phyloP scores from a whole-genome alignment of 768 basidiomycete genomes.

The Brasilioporus rufonigricans region DNA sequence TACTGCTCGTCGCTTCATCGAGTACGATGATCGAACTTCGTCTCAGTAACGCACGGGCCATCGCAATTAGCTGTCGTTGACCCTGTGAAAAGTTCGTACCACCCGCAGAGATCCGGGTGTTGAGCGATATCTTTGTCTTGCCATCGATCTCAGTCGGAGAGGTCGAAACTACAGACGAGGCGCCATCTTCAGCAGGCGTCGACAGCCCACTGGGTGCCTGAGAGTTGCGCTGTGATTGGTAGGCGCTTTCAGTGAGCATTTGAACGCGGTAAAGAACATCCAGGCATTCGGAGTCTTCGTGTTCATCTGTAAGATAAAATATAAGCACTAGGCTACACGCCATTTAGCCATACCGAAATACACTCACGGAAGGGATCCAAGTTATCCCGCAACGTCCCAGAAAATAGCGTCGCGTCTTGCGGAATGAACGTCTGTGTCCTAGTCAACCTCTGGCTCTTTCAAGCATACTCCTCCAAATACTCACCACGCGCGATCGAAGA shows the following conservation, averaged over 20 bases:
- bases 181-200: constrained; percentile 41
- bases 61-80: constrained; percentile 83
- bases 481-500: constrained; percentile 68
- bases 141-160: constrained; percentile 51
- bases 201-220: constrained; percentile 44
- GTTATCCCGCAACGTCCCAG: constrained; percentile 74
- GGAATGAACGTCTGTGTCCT: constrained; percentile 71
- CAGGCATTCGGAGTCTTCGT: constrained; percentile 73
- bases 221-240: constrained; percentile 50
- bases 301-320: constrained; percentile 51
- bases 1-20: constrained; percentile 84
- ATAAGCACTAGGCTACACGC: neutral
- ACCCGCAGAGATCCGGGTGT: constrained; percentile 80
- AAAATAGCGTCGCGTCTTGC: constrained; percentile 75
- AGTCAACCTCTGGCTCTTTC: neutral
- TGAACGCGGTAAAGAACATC: constrained; percentile 84
- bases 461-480: constrained; percentile 21
- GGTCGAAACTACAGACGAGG: constrained; percentile 41
- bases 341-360: neutral
- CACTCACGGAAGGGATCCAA: constrained; percentile 64
- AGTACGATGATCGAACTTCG: constrained; percentile 72
- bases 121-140: constrained; percentile 60
- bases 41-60: constrained; percentile 78
- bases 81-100: constrained; percentile 93
- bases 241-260: constrained; percentile 55